phyloP scores from a whole-genome alignment of 2,329 filamentous ascomycete genomes.

The Claviceps sorghi region DNA sequence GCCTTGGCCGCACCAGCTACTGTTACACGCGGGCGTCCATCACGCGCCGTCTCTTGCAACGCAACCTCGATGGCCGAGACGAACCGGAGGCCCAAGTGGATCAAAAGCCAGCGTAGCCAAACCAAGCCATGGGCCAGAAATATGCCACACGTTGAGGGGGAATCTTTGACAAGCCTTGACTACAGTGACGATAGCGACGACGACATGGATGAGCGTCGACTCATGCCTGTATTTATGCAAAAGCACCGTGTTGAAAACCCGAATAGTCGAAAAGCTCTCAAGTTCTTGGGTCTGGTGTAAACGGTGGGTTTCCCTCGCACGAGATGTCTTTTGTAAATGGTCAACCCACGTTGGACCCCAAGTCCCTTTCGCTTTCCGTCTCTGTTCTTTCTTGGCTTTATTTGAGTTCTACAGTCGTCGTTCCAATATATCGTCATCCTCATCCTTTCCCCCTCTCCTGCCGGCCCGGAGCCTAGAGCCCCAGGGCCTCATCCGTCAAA shows the following conservation, averaged over 20 bases:
- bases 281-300: slow-evolving; percentile 35
- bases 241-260: slow-evolving; percentile 22
- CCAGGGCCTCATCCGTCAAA: no score
- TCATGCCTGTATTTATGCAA: slow-evolving; percentile 36
- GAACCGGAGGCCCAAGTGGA: slow-evolving; percentile 15
- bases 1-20: neutral
- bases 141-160: slow-evolving; percentile 12
- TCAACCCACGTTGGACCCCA: neutral
- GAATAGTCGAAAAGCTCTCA: slow-evolving; percentile 37
- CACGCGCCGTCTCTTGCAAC: slow-evolving; percentile 3
- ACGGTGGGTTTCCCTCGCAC: neutral
- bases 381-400: neutral
- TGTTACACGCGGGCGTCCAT: neutral
- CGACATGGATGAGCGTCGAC: slow-evolving; percentile 33
- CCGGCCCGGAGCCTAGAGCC: no score
- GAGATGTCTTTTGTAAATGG: neutral
- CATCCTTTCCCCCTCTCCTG: no score
- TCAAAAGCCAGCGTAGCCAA: slow-evolving; percentile 16
- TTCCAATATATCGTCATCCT: no score
- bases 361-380: neutral
- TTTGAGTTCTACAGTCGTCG: neutral
- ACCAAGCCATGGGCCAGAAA: slow-evolving; percentile 14
- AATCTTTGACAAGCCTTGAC: slow-evolving; percentile 22
- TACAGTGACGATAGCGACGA: slow-evolving; percentile 26
- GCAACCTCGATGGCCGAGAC: slow-evolving; percentile 10